Evolutionary conservation across 2,329 filamentous ascomycete genomes (phyloP), one percentile per base, ranked within the genome.

Genomic region (Penicillium sp.): DNA sequence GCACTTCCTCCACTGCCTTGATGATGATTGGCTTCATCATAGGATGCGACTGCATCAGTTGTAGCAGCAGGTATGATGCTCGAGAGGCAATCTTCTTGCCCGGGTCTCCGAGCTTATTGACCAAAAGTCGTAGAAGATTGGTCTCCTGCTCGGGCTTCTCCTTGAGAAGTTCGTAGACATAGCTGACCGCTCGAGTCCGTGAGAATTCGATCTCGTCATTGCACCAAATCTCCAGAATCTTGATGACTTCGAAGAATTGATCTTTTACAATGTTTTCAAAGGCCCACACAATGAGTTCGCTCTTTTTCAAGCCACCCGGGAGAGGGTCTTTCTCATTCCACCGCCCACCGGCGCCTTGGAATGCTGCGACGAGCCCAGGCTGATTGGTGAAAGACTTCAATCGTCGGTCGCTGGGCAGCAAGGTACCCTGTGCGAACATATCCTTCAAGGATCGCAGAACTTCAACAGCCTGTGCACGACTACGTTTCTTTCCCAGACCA

Each of bases 61-160:
- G 93, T 45, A 98, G 77, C n/a, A 98, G 76, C 39, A 97, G 78
- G 69, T 95, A 95, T 0, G 93, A 97, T 2, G 91, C 85, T 53
- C 90, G 82, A 4, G 93, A 98, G 1, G 93, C 85, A 61, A 98
- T 94, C 70, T 97, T 98, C 66, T 89, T 89, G 57, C 95, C 88
- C 39, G 86, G 87, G 65, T 98, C 93, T 61, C 94, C 91, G 24
- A 98, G 80, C 70, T 98, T 98, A 75, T 97, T 97, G 59, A 98
- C 88, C 51, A 98, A 73, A 49, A 98, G 75, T 47, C 91, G 83
- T 53, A 98, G 75, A 55, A 98, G 74, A 66, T 98, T 98, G 48
- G 91, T 85, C 69, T 98, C 93, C 65, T 98, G 93, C 69, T 98
- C 93, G 0, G 93, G 91, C 72, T 95, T 98, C 67, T 95, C 90